These are phyloP conservation scores for Pezicula rhizophila DNA, from an alignment of 2,329 filamentous ascomycete species.

Conservation along the genomic window DNA sequence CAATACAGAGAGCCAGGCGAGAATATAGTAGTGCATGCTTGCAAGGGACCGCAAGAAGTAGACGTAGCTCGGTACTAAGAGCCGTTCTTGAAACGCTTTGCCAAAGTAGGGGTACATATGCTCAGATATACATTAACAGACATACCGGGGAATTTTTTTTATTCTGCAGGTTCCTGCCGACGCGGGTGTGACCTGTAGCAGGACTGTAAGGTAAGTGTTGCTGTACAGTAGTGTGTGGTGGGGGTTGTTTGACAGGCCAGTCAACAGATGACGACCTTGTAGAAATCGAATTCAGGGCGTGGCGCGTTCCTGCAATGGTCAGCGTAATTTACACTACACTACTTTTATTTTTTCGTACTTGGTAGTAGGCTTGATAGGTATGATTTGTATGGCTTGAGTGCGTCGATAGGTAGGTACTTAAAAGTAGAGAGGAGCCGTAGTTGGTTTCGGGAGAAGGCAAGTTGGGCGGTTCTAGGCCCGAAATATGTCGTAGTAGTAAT, in stretches of 20 bases:
- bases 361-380: too few species aligned
- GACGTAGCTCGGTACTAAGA: constrained; percentile 20
- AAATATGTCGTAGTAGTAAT: background rate
- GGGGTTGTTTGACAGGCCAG: constrained; percentile 1
- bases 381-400: constrained; percentile 17
- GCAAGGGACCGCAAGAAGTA: background rate
- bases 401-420: constrained; percentile 16
- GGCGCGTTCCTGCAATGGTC: constrained; percentile 20
- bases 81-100: constrained; percentile 12
- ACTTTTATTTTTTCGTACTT: too few species aligned
- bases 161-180: constrained; percentile 4
- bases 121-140: constrained; percentile 23
- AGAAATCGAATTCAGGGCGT: constrained; percentile 16
- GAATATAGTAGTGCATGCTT: background rate
- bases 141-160: constrained; percentile 20
- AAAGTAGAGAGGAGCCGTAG: constrained; percentile 3
- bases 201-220: too few species aligned
- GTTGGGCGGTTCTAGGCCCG: constrained; percentile 1
- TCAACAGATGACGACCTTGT: constrained; percentile 2
- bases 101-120: constrained; percentile 11
- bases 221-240: background rate
- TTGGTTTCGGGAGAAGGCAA: constrained; percentile 9
- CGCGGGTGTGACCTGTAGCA: too few species aligned
- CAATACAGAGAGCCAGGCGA: too few species aligned
- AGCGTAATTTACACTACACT: constrained; percentile 13